Percentiles rank a stretch among this genome's conserved stretches.
phyloP scores from a whole-genome alignment of 2,329 filamentous ascomycete species.

The Purpureocillium lavendulum region DNA sequence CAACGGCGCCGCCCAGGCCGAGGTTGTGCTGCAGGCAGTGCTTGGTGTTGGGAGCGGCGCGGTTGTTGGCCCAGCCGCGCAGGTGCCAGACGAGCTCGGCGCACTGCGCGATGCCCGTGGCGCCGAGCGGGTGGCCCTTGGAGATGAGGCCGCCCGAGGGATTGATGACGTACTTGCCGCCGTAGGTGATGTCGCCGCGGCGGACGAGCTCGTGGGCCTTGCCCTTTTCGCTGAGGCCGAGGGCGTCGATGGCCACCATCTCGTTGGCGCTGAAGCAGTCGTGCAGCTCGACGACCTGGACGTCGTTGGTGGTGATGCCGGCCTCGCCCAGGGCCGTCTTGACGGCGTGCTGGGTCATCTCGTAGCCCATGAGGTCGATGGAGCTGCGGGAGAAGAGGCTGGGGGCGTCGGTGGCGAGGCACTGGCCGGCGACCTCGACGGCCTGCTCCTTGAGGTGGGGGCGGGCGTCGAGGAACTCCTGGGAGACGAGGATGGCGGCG shows the following conservation, averaged over 20 bases:
- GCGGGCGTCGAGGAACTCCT: slow-evolving; percentile 76
- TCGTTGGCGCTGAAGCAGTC: slow-evolving; percentile 97
- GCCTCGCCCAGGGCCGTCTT: slow-evolving; percentile 67
- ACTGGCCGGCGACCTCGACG: slow-evolving; percentile 82
- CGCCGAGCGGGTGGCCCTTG: slow-evolving; percentile 91
- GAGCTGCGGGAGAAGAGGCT: slow-evolving; percentile 68
- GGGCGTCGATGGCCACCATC: slow-evolving; percentile 80
- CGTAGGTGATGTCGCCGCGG: slow-evolving; percentile 83
- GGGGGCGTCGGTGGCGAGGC: slow-evolving; percentile 75
- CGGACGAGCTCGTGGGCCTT: slow-evolving; percentile 91
- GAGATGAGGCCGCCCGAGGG: slow-evolving; percentile 91
- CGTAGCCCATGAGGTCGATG: slow-evolving; percentile 84
- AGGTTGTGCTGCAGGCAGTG: slow-evolving; percentile 87
- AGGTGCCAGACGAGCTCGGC: slow-evolving; percentile 94
- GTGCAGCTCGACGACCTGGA: slow-evolving; percentile 85
- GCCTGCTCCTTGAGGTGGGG: slow-evolving; percentile 77
- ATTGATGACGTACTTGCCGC: slow-evolving; percentile 76
- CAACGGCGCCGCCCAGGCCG: slow-evolving; percentile 81
- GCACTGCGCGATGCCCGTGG: slow-evolving; percentile 91
- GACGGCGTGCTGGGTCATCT: slow-evolving; percentile 71
- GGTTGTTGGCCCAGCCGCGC: slow-evolving; percentile 91
- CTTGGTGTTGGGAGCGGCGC: slow-evolving; percentile 58
- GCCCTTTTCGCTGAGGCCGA: slow-evolving; percentile 69
- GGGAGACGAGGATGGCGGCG: slow-evolving; percentile 80
- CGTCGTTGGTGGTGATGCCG: slow-evolving; percentile 56